Conservation (phyloP, 1,284 basidiomycete genomes). For the Ceratobasidium sp. region DNA sequence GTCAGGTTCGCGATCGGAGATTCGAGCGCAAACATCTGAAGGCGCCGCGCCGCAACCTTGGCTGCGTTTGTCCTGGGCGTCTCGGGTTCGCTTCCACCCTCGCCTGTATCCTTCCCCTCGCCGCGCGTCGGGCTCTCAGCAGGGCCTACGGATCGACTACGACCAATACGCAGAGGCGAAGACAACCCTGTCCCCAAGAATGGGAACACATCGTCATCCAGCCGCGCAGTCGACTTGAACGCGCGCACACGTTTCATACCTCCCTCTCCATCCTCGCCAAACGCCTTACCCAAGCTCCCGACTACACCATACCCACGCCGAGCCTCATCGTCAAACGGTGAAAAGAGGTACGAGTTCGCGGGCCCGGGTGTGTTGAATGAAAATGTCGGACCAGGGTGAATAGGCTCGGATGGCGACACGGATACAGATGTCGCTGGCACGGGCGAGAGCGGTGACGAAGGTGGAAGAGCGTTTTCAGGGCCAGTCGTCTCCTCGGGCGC, state of each 20-base stretch:
- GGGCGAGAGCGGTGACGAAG: slow-evolving; percentile 37
- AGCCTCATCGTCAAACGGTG: slow-evolving; percentile 35
- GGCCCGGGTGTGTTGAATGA: slow-evolving; percentile 13
- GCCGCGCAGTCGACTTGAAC: slow-evolving; percentile 31
- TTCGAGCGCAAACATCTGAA: slow-evolving; percentile 38
- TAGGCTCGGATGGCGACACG: slow-evolving; percentile 33
- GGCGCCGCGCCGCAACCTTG: slow-evolving; percentile 39
- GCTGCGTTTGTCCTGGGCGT: slow-evolving; percentile 37
- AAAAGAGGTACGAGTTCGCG: slow-evolving; percentile 21
- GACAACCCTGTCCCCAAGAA: slow-evolving; percentile 20
- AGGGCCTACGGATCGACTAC: slow-evolving; percentile 11
- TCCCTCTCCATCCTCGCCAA: slow-evolving; percentile 31
- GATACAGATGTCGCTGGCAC: slow-evolving; percentile 27
- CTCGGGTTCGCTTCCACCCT: slow-evolving; percentile 36
- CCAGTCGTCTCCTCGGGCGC: slow-evolving; percentile 15
- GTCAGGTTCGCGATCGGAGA: slow-evolving; percentile 32
- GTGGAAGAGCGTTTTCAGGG: slow-evolving; percentile 24
- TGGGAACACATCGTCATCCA: slow-evolving; percentile 31
- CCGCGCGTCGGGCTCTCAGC: slow-evolving; percentile 29
- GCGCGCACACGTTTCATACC: slow-evolving; percentile 33
- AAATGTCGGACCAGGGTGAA: slow-evolving; percentile 34
- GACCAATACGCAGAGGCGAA: slow-evolving; percentile 23
- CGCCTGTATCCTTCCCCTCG: neutral
- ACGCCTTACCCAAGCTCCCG: slow-evolving; percentile 33
- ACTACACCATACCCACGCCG: slow-evolving; percentile 33